Evolutionary conservation across 768 basidiomycete species (phyloP), one percentile per base, ranked within the genome.

Genomic region (Tulasnella sp.): DNA sequence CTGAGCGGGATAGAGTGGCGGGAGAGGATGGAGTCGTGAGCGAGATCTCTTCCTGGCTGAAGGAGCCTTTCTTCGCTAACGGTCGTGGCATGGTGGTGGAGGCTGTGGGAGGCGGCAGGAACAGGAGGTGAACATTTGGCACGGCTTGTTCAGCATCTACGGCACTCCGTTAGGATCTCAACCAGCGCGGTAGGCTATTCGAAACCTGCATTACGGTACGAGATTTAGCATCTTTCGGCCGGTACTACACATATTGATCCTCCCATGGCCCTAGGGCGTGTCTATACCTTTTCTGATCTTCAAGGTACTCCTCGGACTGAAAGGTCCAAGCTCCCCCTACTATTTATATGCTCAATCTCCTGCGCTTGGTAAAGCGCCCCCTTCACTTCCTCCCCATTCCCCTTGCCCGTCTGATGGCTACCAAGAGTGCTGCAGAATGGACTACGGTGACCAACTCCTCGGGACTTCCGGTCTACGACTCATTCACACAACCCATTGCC

Each of bases 401-500:
- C 28, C 76, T 34, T 54, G 28, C 31, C 48, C 44, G 76, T 50
- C 54, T 46, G 28, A 77, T 77, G 76, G n/a, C 44, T 50, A 54
- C 42, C 20, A 31, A 48, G n/a, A 16, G n/a, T 20, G 31, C 41
- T 60, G 24, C 48, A 24, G 48, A 77, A 46, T 77, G 76, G 76
- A 40, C 76, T 16, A 50, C 76, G 24, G 54, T 77, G 46, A 77
- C 44, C 31, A 54, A 77, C 76, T 44, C 48, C 2, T 77, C 76
- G 46, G 76, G 76, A 50, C 0, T 28, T 3, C n/a, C 44, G 0
- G 24, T n/a, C 28, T 77, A 77, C 54, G 24, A 79, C 6, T 84
- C 91, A 48, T 96, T 90, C 87, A 87, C 86, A 22, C 90, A 88
- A 78, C 86, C 89, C 11, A 89, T 97, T 81, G 89, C 92, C 81